A percentile compares a stretch with the other conserved stretches of the same genome.
These are phyloP conservation scores for Beauveria sp. DNA, from an alignment of 2,329 filamentous ascomycete species.

Conservation along the genomic window DNA sequence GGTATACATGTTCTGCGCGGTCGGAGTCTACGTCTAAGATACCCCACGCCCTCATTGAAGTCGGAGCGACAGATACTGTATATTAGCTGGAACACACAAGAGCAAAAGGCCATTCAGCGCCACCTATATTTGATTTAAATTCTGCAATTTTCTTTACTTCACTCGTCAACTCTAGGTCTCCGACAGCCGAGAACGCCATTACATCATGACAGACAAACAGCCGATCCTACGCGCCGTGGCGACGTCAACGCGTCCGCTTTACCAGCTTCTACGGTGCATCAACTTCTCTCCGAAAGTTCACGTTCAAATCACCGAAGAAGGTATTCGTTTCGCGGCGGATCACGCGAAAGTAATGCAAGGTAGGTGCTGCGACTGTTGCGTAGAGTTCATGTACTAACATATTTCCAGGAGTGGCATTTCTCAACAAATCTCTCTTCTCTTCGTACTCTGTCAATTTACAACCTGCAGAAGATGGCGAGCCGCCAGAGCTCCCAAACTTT, in stretches of 20 bases:
- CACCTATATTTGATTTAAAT: slow-evolving; percentile 17
- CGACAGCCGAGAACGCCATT: slow-evolving; percentile 10
- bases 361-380: slow-evolving; percentile 23
- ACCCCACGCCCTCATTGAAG: slow-evolving; percentile 30
- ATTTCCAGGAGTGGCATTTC: slow-evolving; percentile 53
- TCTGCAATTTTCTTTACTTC: slow-evolving; percentile 11
- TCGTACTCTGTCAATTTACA: slow-evolving; percentile 63
- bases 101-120: slow-evolving; percentile 24
- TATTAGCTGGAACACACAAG: slow-evolving; percentile 27
- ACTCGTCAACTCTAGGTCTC: slow-evolving; percentile 12
- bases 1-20: slow-evolving; percentile 98
- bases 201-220: slow-evolving; percentile 26
- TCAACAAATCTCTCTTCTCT: slow-evolving; percentile 84
- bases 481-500: slow-evolving; percentile 57
- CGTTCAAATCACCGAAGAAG: slow-evolving; percentile 73
- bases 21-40: slow-evolving; percentile 92
- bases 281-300: slow-evolving; percentile 51
- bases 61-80: slow-evolving; percentile 25
- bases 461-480: slow-evolving; percentile 28
- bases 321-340: slow-evolving; percentile 80
- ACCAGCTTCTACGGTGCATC: slow-evolving; percentile 53
- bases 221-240: slow-evolving; percentile 68
- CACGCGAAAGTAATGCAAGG: slow-evolving; percentile 89
- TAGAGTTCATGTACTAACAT: slow-evolving; percentile 7
- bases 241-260: slow-evolving; percentile 68